phyloP scores from a whole-genome alignment of 768 basidiomycete species.

The Lactarius trivialis region DNA sequence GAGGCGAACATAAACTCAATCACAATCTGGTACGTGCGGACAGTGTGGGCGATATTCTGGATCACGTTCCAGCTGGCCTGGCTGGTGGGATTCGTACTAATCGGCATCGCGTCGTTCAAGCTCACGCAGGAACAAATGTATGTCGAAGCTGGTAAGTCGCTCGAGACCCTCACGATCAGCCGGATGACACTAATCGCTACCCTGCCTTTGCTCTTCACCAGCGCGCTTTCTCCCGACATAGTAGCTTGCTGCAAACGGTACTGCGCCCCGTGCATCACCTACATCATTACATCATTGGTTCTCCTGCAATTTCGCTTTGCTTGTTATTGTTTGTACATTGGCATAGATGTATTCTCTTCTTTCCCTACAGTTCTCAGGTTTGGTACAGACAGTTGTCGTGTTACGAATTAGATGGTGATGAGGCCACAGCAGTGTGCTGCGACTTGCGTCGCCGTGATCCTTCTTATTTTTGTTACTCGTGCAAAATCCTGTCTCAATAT shows the following conservation, averaged over 20 bases:
- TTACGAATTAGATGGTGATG: background rate
- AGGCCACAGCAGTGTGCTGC: background rate
- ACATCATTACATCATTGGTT: background rate
- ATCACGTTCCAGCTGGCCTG: conserved; percentile 70
- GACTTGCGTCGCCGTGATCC: background rate
- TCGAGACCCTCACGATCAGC: background rate
- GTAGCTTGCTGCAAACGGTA: background rate
- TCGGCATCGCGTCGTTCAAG: conserved; percentile 78
- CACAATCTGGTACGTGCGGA: too few relatives aligned
- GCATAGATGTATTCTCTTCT: background rate
- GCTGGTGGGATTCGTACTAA: conserved; percentile 68
- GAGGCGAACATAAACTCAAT: background rate
- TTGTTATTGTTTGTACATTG: background rate
- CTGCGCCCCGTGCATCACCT: background rate
- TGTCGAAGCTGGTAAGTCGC: conserved; percentile 59
- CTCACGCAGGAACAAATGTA: conserved; percentile 54
- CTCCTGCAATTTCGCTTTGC: background rate
- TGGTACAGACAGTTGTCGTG: background rate
- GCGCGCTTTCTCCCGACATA: conserved; percentile 13
- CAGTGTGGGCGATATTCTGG: conserved; percentile 87
- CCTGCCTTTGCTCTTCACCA: background rate
- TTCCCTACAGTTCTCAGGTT: background rate
- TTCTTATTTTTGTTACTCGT: too few relatives aligned
- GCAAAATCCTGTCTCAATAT: too few relatives aligned
- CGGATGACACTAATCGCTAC: background rate